Conservation (phyloP, 1,284 basidiomycete species). For the Puccinia triticina region DNA sequence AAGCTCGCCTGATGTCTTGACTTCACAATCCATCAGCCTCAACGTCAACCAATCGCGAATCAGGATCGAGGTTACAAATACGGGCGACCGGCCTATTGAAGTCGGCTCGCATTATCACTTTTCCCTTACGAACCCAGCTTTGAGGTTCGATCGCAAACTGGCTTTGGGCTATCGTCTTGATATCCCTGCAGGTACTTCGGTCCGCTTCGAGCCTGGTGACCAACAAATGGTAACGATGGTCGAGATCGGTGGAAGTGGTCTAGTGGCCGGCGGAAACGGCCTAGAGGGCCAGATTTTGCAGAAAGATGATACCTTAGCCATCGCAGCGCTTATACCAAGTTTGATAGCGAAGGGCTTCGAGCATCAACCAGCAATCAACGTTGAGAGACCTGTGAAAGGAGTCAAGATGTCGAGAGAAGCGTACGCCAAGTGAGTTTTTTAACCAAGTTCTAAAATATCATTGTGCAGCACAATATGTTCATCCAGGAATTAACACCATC, state of each 20-base stretch:
- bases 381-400: constrained; percentile 54
- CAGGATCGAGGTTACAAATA: constrained; percentile 80
- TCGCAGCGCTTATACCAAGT: constrained; percentile 68
- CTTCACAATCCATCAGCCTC: constrained; percentile 67
- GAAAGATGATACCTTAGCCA: constrained; percentile 63
- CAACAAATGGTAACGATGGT: constrained; percentile 80
- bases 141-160: constrained; percentile 79
- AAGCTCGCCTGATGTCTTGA: constrained; percentile 29
- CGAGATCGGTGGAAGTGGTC: constrained; percentile 72
- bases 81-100: constrained; percentile 91
- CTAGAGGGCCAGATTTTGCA: constrained; percentile 65
- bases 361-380: constrained; percentile 60
- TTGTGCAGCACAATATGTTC: background rate
- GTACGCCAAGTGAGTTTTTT: constrained; percentile 65
- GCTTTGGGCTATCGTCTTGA: constrained; percentile 86
- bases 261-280: constrained; percentile 78
- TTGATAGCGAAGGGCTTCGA: constrained; percentile 60
- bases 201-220: constrained; percentile 95
- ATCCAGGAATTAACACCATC: background rate
- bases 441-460: background rate
- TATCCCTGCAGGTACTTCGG: constrained; percentile 89
- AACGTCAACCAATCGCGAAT: constrained; percentile 74
- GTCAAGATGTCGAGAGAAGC: constrained; percentile 55
- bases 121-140: constrained; percentile 79
- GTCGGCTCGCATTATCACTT: constrained; percentile 90